Base-by-base conservation (phyloP, 2,329 filamentous ascomycete species). In the Pyricularia sp. region DNA sequence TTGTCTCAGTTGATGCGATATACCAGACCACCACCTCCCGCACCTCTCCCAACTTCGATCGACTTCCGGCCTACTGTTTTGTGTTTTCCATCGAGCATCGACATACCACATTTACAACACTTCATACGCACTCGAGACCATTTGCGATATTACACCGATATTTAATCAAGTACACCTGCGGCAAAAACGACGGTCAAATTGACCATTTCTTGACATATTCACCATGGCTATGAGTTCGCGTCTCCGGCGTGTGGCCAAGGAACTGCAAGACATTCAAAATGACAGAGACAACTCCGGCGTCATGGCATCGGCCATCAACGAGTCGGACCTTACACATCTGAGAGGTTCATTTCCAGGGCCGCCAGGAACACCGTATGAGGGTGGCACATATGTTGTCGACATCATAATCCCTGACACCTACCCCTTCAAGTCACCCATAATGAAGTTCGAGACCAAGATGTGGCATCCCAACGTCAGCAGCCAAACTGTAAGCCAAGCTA, bases 391-490 rank as follows among this genome's bases (percentile, higher is more conserved):
- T 78, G 80, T 86, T 20, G 88, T 99, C 73, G 92, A 97, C 75
- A 95, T 99, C 74, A 86, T 86, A 74, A 95, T 99, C 68, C 94
- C 94, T 0, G 86, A 86, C 71, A 91, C 92, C 73, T 99, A 99
- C 76, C 95, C 95, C 0, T 99, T 99, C 82, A 91, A 93, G 74
- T 92, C 94, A 4, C 95, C 95, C 4, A 79, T 87, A 70, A 98
- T 99, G 91, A 90, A 88, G 74, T 98, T 98, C 76, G 87, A 90
- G 72, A 99, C 95, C 72, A 94, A 90, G 79, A 90, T 98, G 74
- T 99, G 94, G 94, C 95, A 99, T 78, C 95, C 95, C 42, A 99
- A 99, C 77, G 88, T 99, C 81, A 96, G 92, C 84, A 94, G 91
- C 75, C 91, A 95, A 77, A 97, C 94, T 59, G 93, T 97, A 81